Base-by-base conservation (phyloP, 768 basidiomycete species). In the Rhodocollybia butyracea region DNA sequence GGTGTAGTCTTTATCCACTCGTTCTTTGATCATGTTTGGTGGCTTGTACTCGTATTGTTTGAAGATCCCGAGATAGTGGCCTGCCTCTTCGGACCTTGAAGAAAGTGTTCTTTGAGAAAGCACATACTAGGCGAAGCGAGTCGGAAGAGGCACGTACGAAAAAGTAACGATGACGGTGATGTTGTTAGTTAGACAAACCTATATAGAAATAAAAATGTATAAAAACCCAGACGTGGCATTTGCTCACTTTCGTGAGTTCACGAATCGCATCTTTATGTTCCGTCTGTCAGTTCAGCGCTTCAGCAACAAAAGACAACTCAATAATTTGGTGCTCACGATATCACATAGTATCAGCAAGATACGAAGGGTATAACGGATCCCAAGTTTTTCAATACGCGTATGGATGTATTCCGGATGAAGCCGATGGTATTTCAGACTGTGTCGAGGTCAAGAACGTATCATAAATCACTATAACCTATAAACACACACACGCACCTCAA, bases 381-480 rank as follows among this genome's bases (percentile, higher is more conserved):
- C 90, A 19, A 99, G 83, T 61, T 85, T 88, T 63, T 93, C 89
- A 56, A 99, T 94, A 12, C 97, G 86, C 48, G 82, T 81, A 67
- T 93, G 91, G 55, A 99, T 87, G 67, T 99, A 99, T 69, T 98
- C 97, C 13, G 97, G 97, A 69, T 98, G 97, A 13, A 99, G 81
- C 48, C 95, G 89, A 64, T 98, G 95, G 62, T 98, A 98, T 64
- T 85, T 89, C 60, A 98, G 68, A 66, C 97, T 98, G 57, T 2
- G 19, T 15, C n/a, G n/a, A n/a, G n/a, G n/a, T n/a, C n/a, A n/a
- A n/a, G n/a, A n/a, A n/a, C n/a, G n/a, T n/a, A 5, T 26, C 2
- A 50, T 24, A 30, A 8, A 8, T 21, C 17, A 17, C 55, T 21
- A 43, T 50, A 19, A 21, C 56, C 21, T 12, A 42, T 43, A 30